phyloP scores from a whole-genome alignment of 306 rosid genomes.

The Castanospermum australe region DNA sequence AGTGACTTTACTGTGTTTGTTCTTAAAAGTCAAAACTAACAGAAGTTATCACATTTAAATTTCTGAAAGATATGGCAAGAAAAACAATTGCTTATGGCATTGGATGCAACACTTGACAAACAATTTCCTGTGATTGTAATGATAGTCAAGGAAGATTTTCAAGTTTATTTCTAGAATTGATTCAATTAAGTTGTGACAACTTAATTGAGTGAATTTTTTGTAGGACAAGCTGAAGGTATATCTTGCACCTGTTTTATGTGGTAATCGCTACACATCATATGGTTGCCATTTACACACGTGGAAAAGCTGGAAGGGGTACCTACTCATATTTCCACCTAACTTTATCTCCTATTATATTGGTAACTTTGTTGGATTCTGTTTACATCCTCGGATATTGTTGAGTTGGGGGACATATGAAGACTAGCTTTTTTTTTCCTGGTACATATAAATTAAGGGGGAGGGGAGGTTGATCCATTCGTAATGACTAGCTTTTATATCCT shows the following conservation, averaged over 20 bases:
- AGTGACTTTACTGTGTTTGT: neutral
- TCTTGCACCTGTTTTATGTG: constrained; percentile 61
- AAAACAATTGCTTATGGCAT: neutral
- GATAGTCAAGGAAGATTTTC: neutral
- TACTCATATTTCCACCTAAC: constrained; percentile 13
- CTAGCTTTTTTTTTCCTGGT: no score
- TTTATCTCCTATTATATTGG: neutral
- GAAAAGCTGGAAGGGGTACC: constrained; percentile 63
- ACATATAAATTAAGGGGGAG: no score
- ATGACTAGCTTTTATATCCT: neutral
- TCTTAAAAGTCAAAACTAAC: neutral
- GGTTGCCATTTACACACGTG: constrained; percentile 65
- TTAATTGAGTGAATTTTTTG: constrained; percentile 15
- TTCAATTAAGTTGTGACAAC: neutral
- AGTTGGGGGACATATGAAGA: neutral
- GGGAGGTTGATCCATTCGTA: no score
- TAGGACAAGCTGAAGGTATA: constrained; percentile 53
- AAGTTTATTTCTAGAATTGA: neutral
- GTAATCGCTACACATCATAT: constrained; percentile 68
- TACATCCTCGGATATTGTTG: neutral
- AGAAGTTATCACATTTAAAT: neutral
- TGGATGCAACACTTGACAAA: neutral
- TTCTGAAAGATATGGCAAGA: neutral
- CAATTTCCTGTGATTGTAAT: neutral
- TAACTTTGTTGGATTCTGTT: neutral